Conservation (phyloP, 306 rosid genomes). For the Pterocarpus macrocarpus region DNA sequence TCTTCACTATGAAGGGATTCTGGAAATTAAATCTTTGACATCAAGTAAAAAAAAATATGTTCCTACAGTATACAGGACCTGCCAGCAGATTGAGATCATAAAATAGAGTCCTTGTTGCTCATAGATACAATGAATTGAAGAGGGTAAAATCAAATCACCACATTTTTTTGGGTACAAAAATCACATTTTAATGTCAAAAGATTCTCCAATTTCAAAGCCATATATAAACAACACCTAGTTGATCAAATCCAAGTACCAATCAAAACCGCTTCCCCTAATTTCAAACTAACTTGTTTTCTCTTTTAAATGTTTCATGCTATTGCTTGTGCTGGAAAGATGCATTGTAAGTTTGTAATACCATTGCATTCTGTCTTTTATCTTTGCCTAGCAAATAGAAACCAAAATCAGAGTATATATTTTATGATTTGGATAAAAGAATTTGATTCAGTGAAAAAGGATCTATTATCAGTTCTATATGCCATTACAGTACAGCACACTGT, state of each 20-base stretch:
- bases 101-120: slow-evolving; percentile 6
- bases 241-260: neutral
- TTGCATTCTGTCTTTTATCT: neutral
- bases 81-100: slow-evolving; percentile 34
- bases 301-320: slow-evolving; percentile 24
- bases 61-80: neutral
- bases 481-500: neutral
- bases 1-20: neutral
- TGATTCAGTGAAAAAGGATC: neutral
- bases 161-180: slow-evolving; percentile 9
- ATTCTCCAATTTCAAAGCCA: neutral
- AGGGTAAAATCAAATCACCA: slow-evolving; percentile 14
- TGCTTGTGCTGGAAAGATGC: neutral
- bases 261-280: neutral
- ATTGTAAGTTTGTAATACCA: neutral
- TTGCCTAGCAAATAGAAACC: slow-evolving; percentile 4
- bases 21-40: slow-evolving; percentile 11
- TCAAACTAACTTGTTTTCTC: neutral
- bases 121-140: slow-evolving; percentile 13
- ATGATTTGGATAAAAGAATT: neutral
- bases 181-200: slow-evolving; percentile 19
- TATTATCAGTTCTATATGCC: neutral
- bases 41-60: slow-evolving; percentile 5
- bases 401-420: too few species aligned
- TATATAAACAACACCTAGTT: neutral